Percentiles rank a stretch among this genome's conserved stretches.
phyloP scores from a whole-genome alignment of 2,329 filamentous ascomycete species.

The Fonsecaea monophora region DNA sequence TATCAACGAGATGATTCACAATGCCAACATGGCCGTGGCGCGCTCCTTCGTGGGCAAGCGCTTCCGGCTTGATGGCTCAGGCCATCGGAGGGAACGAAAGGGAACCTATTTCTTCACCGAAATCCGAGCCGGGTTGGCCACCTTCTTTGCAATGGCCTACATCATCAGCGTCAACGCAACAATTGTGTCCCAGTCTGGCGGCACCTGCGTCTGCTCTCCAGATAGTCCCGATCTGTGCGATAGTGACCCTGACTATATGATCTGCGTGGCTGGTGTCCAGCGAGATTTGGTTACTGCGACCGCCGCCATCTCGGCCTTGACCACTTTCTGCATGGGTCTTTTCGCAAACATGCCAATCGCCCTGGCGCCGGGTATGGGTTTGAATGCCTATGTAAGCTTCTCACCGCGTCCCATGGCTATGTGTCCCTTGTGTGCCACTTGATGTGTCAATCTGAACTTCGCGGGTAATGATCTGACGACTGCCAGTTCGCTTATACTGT shows the following conservation, averaged over 20 bases:
- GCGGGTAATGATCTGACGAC: not conserved
- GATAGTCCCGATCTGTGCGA: constrained; percentile 56
- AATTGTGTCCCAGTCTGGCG: constrained; percentile 74
- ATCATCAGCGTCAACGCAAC: constrained; percentile 74
- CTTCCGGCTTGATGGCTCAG: constrained; percentile 82
- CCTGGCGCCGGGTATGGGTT: constrained; percentile 76
- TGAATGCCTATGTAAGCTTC: constrained; percentile 72
- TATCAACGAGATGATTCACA: constrained; percentile 49
- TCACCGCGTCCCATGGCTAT: not conserved
- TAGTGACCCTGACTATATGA: constrained; percentile 53
- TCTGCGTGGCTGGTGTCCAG: constrained; percentile 64
- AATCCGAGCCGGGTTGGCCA: constrained; percentile 80
- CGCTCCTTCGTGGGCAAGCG: constrained; percentile 70
- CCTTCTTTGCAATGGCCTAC: constrained; percentile 82
- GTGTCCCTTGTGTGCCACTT: not conserved
- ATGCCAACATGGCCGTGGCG: constrained; percentile 65
- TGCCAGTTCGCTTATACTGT: constrained; percentile 73
- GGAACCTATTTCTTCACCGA: constrained; percentile 82
- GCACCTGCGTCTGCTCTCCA: constrained; percentile 73
- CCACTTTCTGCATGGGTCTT: constrained; percentile 82
- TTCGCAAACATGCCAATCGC: constrained; percentile 81
- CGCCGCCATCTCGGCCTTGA: constrained; percentile 78
- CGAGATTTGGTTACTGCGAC: constrained; percentile 84
- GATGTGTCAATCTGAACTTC: not conserved
- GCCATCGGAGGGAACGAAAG: constrained; percentile 75